Base-by-base conservation (phyloP, 192 early-diverging fungal genomes). In the Coemansia sp. region DNA sequence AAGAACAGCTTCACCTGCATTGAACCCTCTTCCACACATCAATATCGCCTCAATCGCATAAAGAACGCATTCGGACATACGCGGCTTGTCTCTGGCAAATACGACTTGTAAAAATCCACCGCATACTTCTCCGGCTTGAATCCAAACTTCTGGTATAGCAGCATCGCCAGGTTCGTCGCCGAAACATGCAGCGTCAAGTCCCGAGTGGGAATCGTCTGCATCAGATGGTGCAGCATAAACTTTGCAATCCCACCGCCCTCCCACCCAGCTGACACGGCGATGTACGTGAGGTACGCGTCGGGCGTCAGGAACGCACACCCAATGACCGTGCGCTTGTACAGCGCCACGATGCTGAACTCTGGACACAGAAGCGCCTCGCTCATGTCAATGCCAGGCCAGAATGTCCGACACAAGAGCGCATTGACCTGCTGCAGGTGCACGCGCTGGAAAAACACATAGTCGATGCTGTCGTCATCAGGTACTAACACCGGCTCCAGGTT, bases 51-150 rank as follows among this genome's bases (percentile, higher is more conserved):
- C 57, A 93, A 59, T 1, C 94, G 75, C 66, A 93, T 80, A 64
- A 94, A 91, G 59, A 96, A 93, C 0, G 94, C 94, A 63, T 93
- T 93, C 44, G 89, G 88, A 59, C 89, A 91, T 41, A 81, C 83
- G 9, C 65, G 53, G 66, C 89, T 91, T 17, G 86, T 75, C 12
- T 80, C 62, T 1, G 93, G 88, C 15, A 94, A 61, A 66, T 95
- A 95, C 66, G 92, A 86, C 68, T 91, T 87, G 71, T 97, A 95
- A 69, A 97, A 97, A 48, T 87, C 84, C 13, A 93, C 85, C 47
- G 91, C 81, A 68, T 92, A 97, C 59, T 91, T 85, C 55, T 97
- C 94, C 1, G 94, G 89, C 71, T 97, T 97, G 69, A 95, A 97
- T 12, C 94, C 93, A 68, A 93, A 85, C 62, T 84, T 87, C 71